These are phyloP conservation scores for Leccinum olivaceoglutinosum DNA, from an alignment of 1,284 basidiomycete genomes.

Conservation along the genomic window DNA sequence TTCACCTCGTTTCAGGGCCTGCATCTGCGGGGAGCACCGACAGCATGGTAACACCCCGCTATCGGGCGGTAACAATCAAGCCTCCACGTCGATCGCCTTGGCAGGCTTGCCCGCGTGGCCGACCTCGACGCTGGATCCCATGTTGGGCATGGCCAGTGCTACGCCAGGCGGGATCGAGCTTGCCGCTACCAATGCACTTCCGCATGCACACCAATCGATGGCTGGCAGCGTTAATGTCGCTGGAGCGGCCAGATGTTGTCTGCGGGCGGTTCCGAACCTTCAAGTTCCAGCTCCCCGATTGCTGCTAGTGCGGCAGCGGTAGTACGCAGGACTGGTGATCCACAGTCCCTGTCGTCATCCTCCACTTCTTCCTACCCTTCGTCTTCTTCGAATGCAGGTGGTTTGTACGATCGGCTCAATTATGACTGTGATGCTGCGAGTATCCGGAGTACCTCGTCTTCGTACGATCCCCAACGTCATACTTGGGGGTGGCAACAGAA, in stretches of 20 bases:
- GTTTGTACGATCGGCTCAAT: slow-evolving; percentile 18
- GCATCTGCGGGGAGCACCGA: slow-evolving; percentile 21
- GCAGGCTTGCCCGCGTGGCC: slow-evolving; percentile 31
- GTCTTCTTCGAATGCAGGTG: slow-evolving; percentile 14
- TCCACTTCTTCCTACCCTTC: slow-evolving; percentile 14
- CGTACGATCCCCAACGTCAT: slow-evolving; percentile 24
- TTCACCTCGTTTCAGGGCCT: slow-evolving; percentile 19
- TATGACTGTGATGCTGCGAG: slow-evolving; percentile 24
- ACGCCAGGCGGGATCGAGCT: slow-evolving; percentile 30
- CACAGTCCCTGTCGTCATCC: slow-evolving; percentile 21
- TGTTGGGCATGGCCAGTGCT: slow-evolving; percentile 30
- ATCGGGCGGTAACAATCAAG: slow-evolving; percentile 9
- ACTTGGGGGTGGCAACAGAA: slow-evolving; percentile 5
- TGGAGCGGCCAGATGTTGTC: slow-evolving; percentile 27
- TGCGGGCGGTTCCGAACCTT: slow-evolving; percentile 19
- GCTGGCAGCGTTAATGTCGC: slow-evolving; percentile 4
- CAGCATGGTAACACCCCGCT: slow-evolving; percentile 17
- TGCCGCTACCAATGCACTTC: slow-evolving; percentile 9
- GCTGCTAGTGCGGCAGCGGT: background rate
- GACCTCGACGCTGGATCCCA: slow-evolving; percentile 27
- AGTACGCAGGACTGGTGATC: slow-evolving; percentile 13
- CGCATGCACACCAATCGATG: slow-evolving; percentile 17
- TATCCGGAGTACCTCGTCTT: slow-evolving; percentile 14
- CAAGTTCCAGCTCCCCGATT: slow-evolving; percentile 13
- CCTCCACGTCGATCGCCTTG: slow-evolving; percentile 20